Evolutionary conservation across 768 basidiomycete species (phyloP).

Genomic region (Xanthoconium purpureum): DNA sequence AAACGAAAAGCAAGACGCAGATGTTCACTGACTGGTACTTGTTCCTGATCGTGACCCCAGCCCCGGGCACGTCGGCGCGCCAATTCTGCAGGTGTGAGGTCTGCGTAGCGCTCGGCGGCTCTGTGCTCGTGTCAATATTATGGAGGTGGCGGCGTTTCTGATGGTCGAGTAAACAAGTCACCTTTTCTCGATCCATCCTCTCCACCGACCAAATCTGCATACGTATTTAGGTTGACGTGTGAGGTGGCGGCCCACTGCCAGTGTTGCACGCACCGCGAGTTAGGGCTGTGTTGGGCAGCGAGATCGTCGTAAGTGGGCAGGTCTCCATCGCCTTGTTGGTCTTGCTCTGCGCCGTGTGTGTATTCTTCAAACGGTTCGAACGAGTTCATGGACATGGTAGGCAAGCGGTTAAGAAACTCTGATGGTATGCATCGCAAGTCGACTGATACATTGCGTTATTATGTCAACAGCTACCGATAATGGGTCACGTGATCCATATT

Average conservation of each 20-base stretch:
- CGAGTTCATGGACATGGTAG: conserved; percentile 21
- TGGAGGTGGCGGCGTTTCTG: neutral
- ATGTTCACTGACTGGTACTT: conserved; percentile 13
- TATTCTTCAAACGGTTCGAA: conserved; percentile 26
- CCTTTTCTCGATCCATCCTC: conserved; percentile 88
- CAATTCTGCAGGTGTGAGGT: conserved; percentile 57
- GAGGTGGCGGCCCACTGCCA: neutral
- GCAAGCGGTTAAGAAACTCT: neutral
- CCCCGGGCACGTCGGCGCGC: conserved; percentile 59
- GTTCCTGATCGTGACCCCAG: conserved; percentile 54
- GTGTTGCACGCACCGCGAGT: conserved; percentile 59
- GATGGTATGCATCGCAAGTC: too few species aligned
- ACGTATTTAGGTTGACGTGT: neutral
- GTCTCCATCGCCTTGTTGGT: conserved; percentile 45
- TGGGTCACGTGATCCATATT: neutral
- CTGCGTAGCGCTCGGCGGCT: conserved; percentile 79
- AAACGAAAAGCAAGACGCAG: neutral
- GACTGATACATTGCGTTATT: neutral
- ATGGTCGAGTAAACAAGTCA: conserved; percentile 24
- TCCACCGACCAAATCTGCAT: conserved; percentile 79
- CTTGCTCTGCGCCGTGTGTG: conserved; percentile 38
- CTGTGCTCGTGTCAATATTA: conserved; percentile 35
- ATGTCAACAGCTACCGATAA: neutral
- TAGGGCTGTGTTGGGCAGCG: conserved; percentile 71
- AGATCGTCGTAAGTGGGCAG: conserved; percentile 81